Conservation (phyloP, 2,329 filamentous ascomycete species). For the Penicillium palitans region DNA sequence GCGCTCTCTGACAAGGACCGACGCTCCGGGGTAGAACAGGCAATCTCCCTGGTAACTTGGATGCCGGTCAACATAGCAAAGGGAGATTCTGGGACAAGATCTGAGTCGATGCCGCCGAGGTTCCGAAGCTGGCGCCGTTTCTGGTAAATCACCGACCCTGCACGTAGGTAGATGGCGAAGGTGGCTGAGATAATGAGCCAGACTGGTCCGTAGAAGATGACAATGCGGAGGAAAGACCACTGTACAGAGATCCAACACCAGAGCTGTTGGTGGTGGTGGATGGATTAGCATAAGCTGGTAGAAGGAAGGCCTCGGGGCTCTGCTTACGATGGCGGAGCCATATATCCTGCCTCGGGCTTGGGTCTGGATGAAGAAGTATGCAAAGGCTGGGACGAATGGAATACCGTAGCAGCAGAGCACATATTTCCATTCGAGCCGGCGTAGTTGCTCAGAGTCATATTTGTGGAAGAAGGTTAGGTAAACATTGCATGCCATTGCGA, state of each 20-base stretch:
- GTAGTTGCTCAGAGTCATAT: constrained; percentile 65
- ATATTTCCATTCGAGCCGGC: constrained; percentile 70
- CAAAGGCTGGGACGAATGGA: constrained; percentile 67
- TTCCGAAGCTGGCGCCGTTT: constrained; percentile 63
- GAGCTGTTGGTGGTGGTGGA: constrained; percentile 46
- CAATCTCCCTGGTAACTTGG: constrained; percentile 59
- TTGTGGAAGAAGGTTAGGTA: constrained; percentile 78
- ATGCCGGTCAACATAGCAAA: constrained; percentile 63
- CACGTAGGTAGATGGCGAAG: constrained; percentile 42
- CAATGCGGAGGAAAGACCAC: constrained; percentile 72
- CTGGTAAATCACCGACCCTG: constrained; percentile 44
- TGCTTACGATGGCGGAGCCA: constrained; percentile 64
- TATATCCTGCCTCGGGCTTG: constrained; percentile 61
- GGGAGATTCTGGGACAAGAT: constrained; percentile 40
- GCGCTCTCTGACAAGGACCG: constrained; percentile 5
- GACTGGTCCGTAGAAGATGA: constrained; percentile 64
- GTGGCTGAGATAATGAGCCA: constrained; percentile 46
- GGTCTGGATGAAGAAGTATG: constrained; percentile 65
- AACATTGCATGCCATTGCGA: constrained; percentile 82
- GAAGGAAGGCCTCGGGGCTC: constrained; percentile 13
- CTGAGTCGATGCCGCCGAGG: constrained; percentile 52
- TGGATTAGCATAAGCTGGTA: not conserved
- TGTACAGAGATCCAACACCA: constrained; percentile 76
- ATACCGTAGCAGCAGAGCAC: constrained; percentile 69
- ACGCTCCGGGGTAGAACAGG: constrained; percentile 15